Base-by-base conservation (phyloP, 2,329 filamentous ascomycete species). In the Thyridium curvatum region DNA sequence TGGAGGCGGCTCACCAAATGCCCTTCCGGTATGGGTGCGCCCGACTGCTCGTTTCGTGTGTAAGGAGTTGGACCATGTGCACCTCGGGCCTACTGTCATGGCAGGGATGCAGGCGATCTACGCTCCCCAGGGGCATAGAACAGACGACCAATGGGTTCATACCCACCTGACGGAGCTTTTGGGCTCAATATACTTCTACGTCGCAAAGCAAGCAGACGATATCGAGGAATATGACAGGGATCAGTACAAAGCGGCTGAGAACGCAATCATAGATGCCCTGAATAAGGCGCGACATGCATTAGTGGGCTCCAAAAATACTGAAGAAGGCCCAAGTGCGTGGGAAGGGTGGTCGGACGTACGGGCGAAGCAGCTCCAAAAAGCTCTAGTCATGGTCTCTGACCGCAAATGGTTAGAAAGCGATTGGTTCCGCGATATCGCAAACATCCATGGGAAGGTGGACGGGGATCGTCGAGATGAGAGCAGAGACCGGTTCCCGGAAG, bases 41-140 rank as follows among this genome's bases (percentile, higher is more conserved):
- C 77, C 82, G 1, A 72, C 77, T 1, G 77, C 87, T 8, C 74
- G 84, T 17, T 73, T 72, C 41, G 59, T 94, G 10, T 83, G 84
- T 55, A 71, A 70, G 30, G 70, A 74, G 17, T 69, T 87, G 9
- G 68, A 71, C 1, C 76, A 79, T 1, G 70, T 74, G 7, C 69
- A 67, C 4, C 72, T 89, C 3, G 78, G 77, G 1, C 84, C 84
- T 1, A 85, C 88, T 39, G 74, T 94, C 1, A 76, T 86, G 35
- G 82, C 86, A 0, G 88, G 86, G 1, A 71, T 89, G 37, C 82
- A 84, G 66, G 62, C 66, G 14, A 71, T 77, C 35, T 50, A 69
- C 10, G 55, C 58, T 2, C 66, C 68, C 0, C 56, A 58, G 12
- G 69, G 70, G n/a, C 56, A 52, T 18, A 60, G 57, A 30, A 66